Conservation (phyloP, 1,284 basidiomycete species). For the Puccinia horiana region DNA sequence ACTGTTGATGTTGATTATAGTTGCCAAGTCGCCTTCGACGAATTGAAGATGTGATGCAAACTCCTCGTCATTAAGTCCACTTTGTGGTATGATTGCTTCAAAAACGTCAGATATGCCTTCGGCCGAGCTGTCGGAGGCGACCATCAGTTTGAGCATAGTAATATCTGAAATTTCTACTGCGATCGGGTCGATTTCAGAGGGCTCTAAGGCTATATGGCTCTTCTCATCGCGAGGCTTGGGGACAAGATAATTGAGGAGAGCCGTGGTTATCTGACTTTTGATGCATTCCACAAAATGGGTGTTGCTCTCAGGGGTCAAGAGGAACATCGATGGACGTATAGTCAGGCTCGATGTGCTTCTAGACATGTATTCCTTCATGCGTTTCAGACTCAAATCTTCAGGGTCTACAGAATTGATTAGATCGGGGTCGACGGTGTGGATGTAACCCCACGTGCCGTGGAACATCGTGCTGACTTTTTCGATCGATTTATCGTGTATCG, state of each 20-base stretch:
- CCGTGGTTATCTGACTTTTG: conserved; percentile 12
- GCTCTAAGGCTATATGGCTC: background rate
- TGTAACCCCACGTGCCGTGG: background rate
- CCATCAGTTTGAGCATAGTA: conserved; percentile 23
- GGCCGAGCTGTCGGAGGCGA: conserved; percentile 27
- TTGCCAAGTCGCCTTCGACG: conserved; percentile 28
- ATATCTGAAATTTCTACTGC: background rate
- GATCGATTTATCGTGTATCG: background rate
- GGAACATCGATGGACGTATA: conserved; percentile 7
- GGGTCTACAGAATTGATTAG: background rate
- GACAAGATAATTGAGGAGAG: background rate
- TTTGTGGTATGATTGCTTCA: conserved; percentile 3
- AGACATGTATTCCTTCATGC: background rate
- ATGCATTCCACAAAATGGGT: too few species aligned
- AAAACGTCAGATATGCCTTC: conserved; percentile 24
- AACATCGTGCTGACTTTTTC: background rate
- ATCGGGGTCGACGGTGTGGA: background rate
- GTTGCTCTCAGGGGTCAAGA: background rate
- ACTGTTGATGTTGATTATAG: conserved; percentile 7
- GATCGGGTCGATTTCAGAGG: conserved; percentile 3
- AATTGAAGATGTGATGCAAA: conserved; percentile 15
- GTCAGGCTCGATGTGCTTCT: background rate
- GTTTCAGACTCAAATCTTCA: background rate
- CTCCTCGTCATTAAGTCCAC: background rate
- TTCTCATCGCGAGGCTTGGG: background rate